Percentiles rank a stretch among this genome's conserved stretches.
These are phyloP conservation scores for Thalassiosira mediterranea DNA, from an alignment of 352 stramenopile genomes.

Conservation along the genomic window DNA sequence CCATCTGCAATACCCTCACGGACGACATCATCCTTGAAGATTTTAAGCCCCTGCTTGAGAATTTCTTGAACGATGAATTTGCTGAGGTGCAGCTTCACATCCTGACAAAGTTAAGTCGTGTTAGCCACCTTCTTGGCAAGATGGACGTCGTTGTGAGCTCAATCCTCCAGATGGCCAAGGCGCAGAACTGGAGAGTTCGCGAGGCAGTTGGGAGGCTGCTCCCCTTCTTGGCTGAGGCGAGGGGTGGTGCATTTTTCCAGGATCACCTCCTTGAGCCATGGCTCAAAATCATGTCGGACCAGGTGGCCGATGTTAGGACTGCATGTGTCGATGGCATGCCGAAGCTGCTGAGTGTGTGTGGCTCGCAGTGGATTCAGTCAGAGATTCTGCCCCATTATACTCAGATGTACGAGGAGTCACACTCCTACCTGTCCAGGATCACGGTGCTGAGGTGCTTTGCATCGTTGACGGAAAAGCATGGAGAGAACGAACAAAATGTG, in stretches of 20 bases:
- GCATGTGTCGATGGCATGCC: constrained; percentile 73
- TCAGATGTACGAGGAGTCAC: constrained; percentile 72
- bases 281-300: constrained; percentile 74
- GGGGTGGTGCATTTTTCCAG: constrained; percentile 84
- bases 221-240: constrained; percentile 89
- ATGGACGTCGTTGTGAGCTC: constrained; percentile 91
- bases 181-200: constrained; percentile 92
- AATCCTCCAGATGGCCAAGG: constrained; percentile 91
- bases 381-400: constrained; percentile 74
- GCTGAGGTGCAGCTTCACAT: constrained; percentile 93
- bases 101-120: constrained; percentile 88
- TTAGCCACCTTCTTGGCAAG: constrained; percentile 85
- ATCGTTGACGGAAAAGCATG: constrained; percentile 87
- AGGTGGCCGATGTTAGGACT: constrained; percentile 63
- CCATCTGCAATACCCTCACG: constrained; percentile 77
- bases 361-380: constrained; percentile 70
- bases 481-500: constrained; percentile 43
- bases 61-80: constrained; percentile 83
- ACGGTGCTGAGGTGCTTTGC: constrained; percentile 76
- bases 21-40: constrained; percentile 77
- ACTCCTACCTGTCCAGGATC: constrained; percentile 77
- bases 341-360: constrained; percentile 68
- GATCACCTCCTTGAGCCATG: constrained; percentile 75
- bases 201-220: constrained; percentile 91
- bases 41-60: constrained; percentile 78